Conservation (phyloP, 352 stramenopile species). For the Phytophthora europaea region DNA sequence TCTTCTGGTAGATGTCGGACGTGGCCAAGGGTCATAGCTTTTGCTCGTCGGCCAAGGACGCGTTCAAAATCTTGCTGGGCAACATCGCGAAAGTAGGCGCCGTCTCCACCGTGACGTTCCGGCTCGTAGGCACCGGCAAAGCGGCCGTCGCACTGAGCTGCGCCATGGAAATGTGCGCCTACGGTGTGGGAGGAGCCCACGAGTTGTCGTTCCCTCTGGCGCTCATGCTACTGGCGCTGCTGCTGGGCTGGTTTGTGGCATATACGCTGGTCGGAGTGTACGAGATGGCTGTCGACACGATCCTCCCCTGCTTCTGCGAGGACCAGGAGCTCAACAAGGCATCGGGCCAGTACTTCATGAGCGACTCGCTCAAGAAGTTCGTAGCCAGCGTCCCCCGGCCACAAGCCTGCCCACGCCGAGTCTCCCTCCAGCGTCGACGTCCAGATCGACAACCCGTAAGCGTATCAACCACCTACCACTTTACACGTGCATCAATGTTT, state of each 20-base stretch:
- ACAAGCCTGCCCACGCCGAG: no score
- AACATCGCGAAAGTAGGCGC: slow-evolving; percentile 91
- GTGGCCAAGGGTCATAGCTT: slow-evolving; percentile 88
- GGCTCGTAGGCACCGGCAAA: slow-evolving; percentile 95
- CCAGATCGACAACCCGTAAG: no score
- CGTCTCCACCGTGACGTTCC: slow-evolving; percentile 91
- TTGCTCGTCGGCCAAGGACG: slow-evolving; percentile 91
- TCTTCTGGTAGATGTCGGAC: no score
- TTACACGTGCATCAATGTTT: no score
- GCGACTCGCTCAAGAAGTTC: slow-evolving; percentile 71
- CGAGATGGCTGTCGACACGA: slow-evolving; percentile 95
- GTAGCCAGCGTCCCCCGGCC: slow-evolving; percentile 64
- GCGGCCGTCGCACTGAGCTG: slow-evolving; percentile 79
- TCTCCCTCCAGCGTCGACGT: no score
- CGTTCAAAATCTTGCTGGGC: slow-evolving; percentile 92
- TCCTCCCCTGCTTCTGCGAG: slow-evolving; percentile 97
- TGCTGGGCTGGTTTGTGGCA: slow-evolving; percentile 94
- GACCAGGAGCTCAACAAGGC: slow-evolving; percentile 87
- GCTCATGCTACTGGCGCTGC: slow-evolving; percentile 90
- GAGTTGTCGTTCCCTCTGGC: slow-evolving; percentile 86
- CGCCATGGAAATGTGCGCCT: slow-evolving; percentile 64
- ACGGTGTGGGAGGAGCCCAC: slow-evolving; percentile 56
- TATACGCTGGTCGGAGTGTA: slow-evolving; percentile 96
- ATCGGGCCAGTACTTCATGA: slow-evolving; percentile 83
- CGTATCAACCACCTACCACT: no score